A percentile compares a stretch with the other conserved stretches of the same genome.
Conservation (phyloP, 768 basidiomycete genomes). For the Tulasnella calospora region DNA sequence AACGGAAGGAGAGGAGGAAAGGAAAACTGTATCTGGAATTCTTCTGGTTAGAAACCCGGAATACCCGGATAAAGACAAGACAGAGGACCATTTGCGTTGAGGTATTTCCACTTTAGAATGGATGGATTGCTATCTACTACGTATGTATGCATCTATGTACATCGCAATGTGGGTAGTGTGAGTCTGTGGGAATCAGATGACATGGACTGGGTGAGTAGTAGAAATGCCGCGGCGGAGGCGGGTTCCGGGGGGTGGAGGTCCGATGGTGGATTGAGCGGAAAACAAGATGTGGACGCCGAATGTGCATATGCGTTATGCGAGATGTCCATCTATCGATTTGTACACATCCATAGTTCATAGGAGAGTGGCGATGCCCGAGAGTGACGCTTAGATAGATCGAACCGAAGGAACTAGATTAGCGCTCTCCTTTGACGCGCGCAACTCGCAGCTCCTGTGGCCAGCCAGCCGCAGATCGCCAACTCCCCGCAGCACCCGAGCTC, state of each 20-base stretch:
- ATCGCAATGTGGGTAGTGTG: neutral
- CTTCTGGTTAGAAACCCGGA: neutral
- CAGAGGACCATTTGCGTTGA: neutral
- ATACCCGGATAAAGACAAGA: neutral
- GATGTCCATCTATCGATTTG: neutral
- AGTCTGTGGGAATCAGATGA: neutral
- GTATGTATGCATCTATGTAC: neutral
- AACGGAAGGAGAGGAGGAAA: neutral
- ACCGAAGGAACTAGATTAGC: neutral
- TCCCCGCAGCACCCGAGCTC: neutral
- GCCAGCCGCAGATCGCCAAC: neutral
- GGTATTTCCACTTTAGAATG: neutral
- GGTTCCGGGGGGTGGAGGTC: neutral
- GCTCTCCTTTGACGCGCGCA: neutral
- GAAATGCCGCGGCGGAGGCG: conserved; percentile 3
- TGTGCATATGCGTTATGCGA: neutral
- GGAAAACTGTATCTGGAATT: neutral
- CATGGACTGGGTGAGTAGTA: neutral
- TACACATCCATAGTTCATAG: neutral
- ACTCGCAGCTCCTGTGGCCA: neutral
- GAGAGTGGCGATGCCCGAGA: neutral
- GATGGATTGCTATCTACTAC: neutral
- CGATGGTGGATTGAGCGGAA: neutral
- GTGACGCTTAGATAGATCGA: neutral
- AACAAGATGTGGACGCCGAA: neutral